Evolutionary conservation across 352 stramenopile species (phyloP).

Genomic region (Phytophthora vignae): DNA sequence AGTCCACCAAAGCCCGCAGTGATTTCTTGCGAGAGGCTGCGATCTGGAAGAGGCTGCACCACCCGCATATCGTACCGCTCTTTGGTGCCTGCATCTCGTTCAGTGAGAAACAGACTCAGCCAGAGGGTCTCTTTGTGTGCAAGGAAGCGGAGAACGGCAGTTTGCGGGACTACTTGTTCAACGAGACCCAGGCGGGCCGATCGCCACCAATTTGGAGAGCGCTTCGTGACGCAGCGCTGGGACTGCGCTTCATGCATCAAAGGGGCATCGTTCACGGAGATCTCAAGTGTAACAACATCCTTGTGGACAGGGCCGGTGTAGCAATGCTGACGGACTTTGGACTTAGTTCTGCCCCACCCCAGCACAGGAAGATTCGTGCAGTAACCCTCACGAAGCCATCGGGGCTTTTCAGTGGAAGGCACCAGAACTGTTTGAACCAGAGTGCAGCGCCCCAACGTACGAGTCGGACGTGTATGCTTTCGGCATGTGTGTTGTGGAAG

Average conservation of each 20-base stretch:
- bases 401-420: conserved; percentile 38
- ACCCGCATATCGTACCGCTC: conserved; percentile 90
- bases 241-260: conserved; percentile 35
- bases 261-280: conserved; percentile 32
- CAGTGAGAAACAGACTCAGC: conserved; percentile 9
- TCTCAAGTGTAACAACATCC: conserved; percentile 36
- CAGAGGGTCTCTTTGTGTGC: conserved; percentile 23
- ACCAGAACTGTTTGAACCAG: conserved; percentile 31
- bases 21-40: conserved; percentile 61
- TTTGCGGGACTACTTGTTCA: conserved; percentile 23
- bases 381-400: background rate
- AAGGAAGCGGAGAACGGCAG: conserved; percentile 19
- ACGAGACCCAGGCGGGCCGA: conserved; percentile 13
- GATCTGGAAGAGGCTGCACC: conserved; percentile 88
- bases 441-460: conserved; percentile 27
- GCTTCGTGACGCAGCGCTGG: conserved; percentile 32
- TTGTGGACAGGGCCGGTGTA: conserved; percentile 29
- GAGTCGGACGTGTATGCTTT: conserved; percentile 46
- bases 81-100: conserved; percentile 29
- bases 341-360: conserved; percentile 14
- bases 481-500: conserved; percentile 46
- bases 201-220: conserved; percentile 20
- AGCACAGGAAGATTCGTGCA: background rate
- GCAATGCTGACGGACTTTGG: conserved; percentile 40
- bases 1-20: background rate